Percentiles rank a stretch among this genome's conserved stretches.
These are phyloP conservation scores for Aurantiochytrium sp. DNA, from an alignment of 108 stramenopile species.

Conservation along the genomic window DNA sequence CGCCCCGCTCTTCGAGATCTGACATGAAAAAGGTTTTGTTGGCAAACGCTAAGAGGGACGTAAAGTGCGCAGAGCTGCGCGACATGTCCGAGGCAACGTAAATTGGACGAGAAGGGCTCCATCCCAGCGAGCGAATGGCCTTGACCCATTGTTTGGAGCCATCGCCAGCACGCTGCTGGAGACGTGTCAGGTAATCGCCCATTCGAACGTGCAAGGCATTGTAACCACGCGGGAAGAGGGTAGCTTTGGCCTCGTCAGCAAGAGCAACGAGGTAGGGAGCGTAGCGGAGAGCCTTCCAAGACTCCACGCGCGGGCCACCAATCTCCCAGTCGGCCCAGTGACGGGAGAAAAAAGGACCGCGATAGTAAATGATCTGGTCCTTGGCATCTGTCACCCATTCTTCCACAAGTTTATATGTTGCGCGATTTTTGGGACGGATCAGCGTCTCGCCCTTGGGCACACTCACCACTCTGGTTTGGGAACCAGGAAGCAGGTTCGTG, in stretches of 20 bases:
- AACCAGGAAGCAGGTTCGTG: background rate
- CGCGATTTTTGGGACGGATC: background rate
- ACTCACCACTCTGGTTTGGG: background rate
- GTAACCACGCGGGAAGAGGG: background rate
- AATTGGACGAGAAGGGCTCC: background rate
- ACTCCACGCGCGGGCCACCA: background rate
- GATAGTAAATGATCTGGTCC: background rate
- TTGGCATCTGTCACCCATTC: background rate
- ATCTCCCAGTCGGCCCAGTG: background rate
- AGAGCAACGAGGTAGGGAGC: background rate
- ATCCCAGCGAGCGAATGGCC: background rate
- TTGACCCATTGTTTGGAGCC: background rate
- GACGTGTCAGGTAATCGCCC: background rate
- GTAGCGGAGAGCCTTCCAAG: background rate
- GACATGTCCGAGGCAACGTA: background rate
- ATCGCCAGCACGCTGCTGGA: background rate
- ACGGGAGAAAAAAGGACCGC: background rate
- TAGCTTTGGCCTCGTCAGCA: background rate
- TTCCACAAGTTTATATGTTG: background rate
- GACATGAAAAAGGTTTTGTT: background rate
- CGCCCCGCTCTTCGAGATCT: background rate
- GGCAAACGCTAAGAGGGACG: background rate
- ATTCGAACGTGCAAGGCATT: background rate
- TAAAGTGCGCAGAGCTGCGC: background rate
- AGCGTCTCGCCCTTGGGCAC: background rate